These are phyloP conservation scores for Mycena pura DNA, from an alignment of 768 basidiomycete genomes.

Conservation along the genomic window DNA sequence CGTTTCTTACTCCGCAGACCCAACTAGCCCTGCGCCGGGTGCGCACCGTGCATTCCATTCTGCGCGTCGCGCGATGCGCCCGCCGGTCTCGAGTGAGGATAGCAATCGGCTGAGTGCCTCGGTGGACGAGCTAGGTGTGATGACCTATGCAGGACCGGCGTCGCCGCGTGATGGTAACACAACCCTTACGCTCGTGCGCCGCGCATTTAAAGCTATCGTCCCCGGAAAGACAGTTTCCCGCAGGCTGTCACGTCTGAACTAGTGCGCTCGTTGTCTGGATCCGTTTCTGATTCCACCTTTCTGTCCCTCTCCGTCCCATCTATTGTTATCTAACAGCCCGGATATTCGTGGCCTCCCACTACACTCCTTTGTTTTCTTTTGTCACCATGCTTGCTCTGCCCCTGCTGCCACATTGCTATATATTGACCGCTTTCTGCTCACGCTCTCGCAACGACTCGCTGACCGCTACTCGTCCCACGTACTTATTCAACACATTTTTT, in stretches of 20 bases:
- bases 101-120: slow-evolving; percentile 53
- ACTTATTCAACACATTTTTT: slow-evolving; percentile 7
- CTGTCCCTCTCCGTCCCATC: neutral
- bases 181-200: slow-evolving; percentile 64
- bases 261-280: neutral
- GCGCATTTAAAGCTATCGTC: slow-evolving; percentile 80
- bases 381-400: slow-evolving; percentile 12
- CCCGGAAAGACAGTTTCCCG: slow-evolving; percentile 64
- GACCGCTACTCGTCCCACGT: slow-evolving; percentile 13
- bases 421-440: slow-evolving; percentile 17
- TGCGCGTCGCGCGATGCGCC: slow-evolving; percentile 65
- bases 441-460: slow-evolving; percentile 22
- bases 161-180: slow-evolving; percentile 50
- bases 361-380: slow-evolving; percentile 20
- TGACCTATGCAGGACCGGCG: slow-evolving; percentile 43
- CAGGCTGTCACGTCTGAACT: slow-evolving; percentile 51
- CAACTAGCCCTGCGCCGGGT: slow-evolving; percentile 38
- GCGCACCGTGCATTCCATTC: slow-evolving; percentile 54
- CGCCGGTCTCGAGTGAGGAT: slow-evolving; percentile 70
- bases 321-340: slow-evolving; percentile 12
- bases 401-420: slow-evolving; percentile 18
- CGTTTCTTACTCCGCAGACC: slow-evolving; percentile 40
- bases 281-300: neutral
- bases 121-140: slow-evolving; percentile 71
- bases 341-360: slow-evolving; percentile 7